phyloP scores from a whole-genome alignment of 1,284 basidiomycete genomes.

The Mycena citricolor region DNA sequence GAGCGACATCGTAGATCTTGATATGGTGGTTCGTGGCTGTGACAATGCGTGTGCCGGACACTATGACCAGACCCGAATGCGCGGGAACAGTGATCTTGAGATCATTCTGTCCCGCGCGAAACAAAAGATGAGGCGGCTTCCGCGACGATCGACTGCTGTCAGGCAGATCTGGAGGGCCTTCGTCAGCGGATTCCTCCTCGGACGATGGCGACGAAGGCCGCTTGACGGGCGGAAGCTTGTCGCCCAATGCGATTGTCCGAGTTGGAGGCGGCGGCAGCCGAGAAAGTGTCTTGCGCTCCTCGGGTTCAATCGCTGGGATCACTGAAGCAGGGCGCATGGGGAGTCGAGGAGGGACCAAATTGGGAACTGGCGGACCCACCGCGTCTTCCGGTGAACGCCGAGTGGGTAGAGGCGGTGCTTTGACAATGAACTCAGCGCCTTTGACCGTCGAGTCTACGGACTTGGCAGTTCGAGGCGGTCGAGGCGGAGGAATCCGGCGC shows the following conservation, averaged over 20 bases:
- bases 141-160: conserved; percentile 83
- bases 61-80: conserved; percentile 53
- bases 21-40: conserved; percentile 64
- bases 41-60: conserved; percentile 64
- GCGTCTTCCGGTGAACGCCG: conserved; percentile 31
- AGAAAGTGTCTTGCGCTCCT: conserved; percentile 49
- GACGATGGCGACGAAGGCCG: conserved; percentile 46
- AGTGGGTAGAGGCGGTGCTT: conserved; percentile 32
- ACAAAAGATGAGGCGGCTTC: conserved; percentile 61
- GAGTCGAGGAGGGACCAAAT: conserved; percentile 26
- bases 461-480: too few relatives aligned
- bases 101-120: conserved; percentile 42
- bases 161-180: conserved; percentile 67
- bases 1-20: conserved; percentile 60
- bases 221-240: conserved; percentile 66
- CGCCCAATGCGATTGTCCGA: conserved; percentile 64
- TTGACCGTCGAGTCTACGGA: too few relatives aligned
- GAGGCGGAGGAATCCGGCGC: too few relatives aligned
- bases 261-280: conserved; percentile 69
- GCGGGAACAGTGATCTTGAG: conserved; percentile 55
- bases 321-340: conserved; percentile 25
- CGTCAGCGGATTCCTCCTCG: conserved; percentile 56
- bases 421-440: too few relatives aligned
- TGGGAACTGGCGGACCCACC: conserved; percentile 6
- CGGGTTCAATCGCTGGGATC: too few relatives aligned